Evolutionary conservation across 2,329 filamentous ascomycete species (phyloP), one percentile per base, ranked within the genome.

Genomic region (Penicillium sp.): DNA sequence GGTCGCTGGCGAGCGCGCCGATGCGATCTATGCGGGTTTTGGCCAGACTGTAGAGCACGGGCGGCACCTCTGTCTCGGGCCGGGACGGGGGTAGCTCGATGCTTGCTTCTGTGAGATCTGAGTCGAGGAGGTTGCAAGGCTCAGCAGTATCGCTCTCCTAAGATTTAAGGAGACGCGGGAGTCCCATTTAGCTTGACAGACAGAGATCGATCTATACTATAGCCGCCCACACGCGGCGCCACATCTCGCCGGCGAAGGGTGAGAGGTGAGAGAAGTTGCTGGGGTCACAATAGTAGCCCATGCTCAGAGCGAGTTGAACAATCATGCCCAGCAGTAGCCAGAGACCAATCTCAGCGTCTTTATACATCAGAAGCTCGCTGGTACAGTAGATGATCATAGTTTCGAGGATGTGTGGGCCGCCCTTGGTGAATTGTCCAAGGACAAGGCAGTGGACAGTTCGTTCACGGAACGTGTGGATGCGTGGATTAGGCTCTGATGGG

Each of bases 151-250:
- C 85, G 47, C 77, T 81, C 55, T 85, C 80, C 57, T 83, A 79
- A 21, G 78, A 76, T 47, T 80, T 74, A 47, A 86, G 76, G 77
- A 84, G 82, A 59, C 79, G 79, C 2, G 85, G 85, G 38, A 88
- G 71, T 1, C 85, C 85, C 63, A 87, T 77, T 63, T 87, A 83
- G 64, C 84, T 85, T 0, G 82, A 79, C 1, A 83, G 77, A 11
- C 87, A 70, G 2, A 83, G 67, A 62, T 88, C 85, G 47, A 85
- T 74, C 66, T 85, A 81, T 1, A 68, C 59, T 3, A 72, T 61
- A 21, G 67, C 67, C 6, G 70, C 66, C 74, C 75, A 77, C 1
- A 71, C 56, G 7, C 74, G 68, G 23, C 74, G 65, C 24, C 75
- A 64, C 66, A 77, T 81, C 66, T 85, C 83, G 16, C 78, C 82